Conservation (phyloP, 331 rosid genomes). For the Dryas integrifolia region DNA sequence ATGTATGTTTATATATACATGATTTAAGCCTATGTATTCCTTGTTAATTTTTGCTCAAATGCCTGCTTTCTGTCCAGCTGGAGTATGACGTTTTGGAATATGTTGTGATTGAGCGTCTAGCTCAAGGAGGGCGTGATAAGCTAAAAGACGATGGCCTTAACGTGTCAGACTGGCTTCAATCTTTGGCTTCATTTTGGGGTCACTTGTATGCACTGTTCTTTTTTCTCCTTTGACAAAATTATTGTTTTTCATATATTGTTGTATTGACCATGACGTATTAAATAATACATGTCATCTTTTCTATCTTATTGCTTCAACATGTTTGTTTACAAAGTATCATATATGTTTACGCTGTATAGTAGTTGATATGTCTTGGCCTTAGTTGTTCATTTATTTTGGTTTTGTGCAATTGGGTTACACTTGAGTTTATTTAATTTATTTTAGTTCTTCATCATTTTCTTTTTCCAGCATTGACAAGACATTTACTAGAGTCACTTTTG, state of each 20-base stretch:
- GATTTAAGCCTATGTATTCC: neutral
- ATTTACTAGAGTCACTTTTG: slow-evolving; percentile 31
- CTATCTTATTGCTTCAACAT: neutral
- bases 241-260: neutral
- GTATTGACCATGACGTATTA: neutral
- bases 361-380: neutral
- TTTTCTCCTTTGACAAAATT: neutral
- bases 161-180: slow-evolving; percentile 99
- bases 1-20: neutral
- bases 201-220: slow-evolving; percentile 75
- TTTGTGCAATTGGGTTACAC: neutral
- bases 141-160: slow-evolving; percentile 97
- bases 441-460: neutral
- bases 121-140: slow-evolving; percentile 93
- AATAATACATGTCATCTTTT: neutral
- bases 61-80: slow-evolving; percentile 51
- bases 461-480: slow-evolving; percentile 12
- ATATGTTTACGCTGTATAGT: neutral
- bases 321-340: neutral
- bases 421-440: neutral
- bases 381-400: neutral
- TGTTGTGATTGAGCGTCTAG: slow-evolving; percentile 96
- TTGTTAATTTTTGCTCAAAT: slow-evolving; percentile 14
- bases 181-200: slow-evolving; percentile 99
- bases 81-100: slow-evolving; percentile 98